A percentile compares a stretch with the other conserved stretches of the same genome.
Evolutionary conservation across 164 flowering plant species (phyloP).

Genomic region (Buxus sempervirens): DNA sequence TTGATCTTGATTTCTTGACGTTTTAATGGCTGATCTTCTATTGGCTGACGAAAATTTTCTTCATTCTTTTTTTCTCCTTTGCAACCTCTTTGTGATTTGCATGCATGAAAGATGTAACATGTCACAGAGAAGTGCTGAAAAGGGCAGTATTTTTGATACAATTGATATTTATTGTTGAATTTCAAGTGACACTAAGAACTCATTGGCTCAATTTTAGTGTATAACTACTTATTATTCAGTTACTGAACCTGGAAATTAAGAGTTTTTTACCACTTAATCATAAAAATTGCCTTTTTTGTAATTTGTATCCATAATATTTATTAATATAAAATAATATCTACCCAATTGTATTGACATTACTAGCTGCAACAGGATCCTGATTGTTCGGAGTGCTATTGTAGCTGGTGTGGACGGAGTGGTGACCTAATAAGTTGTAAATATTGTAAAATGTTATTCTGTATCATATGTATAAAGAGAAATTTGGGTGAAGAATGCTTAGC

Average conservation of each 20-base stretch:
- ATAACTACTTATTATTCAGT: too few species aligned
- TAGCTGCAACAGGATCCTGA: constrained; percentile 55
- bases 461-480: constrained; percentile 60
- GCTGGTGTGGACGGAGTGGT: constrained; percentile 74
- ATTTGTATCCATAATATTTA: too few species aligned
- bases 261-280: too few species aligned
- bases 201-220: too few species aligned
- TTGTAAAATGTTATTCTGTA: constrained; percentile 64
- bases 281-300: too few species aligned
- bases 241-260: too few species aligned
- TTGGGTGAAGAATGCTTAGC: constrained; percentile 52
- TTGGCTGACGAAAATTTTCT: too few species aligned
- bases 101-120: not conserved
- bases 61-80: too few species aligned
- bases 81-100: too few species aligned
- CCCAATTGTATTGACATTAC: not conserved
- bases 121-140: not conserved
- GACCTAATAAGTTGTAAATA: constrained; percentile 63
- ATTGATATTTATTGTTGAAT: not conserved
- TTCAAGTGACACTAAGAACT: not conserved
- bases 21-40: too few species aligned
- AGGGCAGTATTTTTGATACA: not conserved
- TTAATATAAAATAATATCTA: too few species aligned
- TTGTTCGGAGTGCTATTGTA: constrained; percentile 71
- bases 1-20: too few species aligned